Percentiles rank a stretch among this genome's conserved stretches.
phyloP scores from a whole-genome alignment of 1,139 yeast genomes.

The Scheffersomyces quercinus region DNA sequence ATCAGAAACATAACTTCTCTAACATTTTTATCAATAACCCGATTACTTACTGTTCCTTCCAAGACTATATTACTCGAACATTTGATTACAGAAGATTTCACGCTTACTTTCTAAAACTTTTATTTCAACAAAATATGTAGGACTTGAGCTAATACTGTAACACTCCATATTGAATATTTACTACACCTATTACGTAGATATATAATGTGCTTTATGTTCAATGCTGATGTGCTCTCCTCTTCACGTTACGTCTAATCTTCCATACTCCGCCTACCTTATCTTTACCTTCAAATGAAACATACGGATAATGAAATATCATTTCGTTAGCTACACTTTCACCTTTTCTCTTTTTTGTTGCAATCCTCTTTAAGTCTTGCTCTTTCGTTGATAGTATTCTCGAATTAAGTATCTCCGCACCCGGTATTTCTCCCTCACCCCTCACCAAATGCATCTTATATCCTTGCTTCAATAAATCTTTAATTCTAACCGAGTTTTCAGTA shows the following conservation, averaged over 20 bases:
- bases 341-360: conserved; percentile 8
- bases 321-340: conserved; percentile 10
- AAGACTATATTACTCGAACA: no score
- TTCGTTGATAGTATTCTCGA: conserved; percentile 20
- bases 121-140: no score
- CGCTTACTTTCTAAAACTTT: no score
- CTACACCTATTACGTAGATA: no score
- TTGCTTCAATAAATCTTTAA: conserved; percentile 14
- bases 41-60: no score
- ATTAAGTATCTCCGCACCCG: conserved; percentile 33
- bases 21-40: no score
- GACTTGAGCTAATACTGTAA: no score
- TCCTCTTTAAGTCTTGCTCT: conserved; percentile 6
- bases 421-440: conserved; percentile 65
- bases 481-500: conserved; percentile 13
- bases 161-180: no score
- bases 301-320: conserved; percentile 36
- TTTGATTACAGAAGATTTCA: no score
- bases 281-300: conserved; percentile 47
- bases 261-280: conserved; percentile 60
- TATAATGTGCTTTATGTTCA: no score
- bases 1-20: no score
- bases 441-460: conserved; percentile 47
- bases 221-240: conserved; percentile 37
- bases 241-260: conserved; percentile 64